A percentile compares a stretch with the other conserved stretches of the same genome.
Evolutionary conservation across 2,329 filamentous ascomycete genomes (phyloP).

Genomic region (Diatrype stigma): DNA sequence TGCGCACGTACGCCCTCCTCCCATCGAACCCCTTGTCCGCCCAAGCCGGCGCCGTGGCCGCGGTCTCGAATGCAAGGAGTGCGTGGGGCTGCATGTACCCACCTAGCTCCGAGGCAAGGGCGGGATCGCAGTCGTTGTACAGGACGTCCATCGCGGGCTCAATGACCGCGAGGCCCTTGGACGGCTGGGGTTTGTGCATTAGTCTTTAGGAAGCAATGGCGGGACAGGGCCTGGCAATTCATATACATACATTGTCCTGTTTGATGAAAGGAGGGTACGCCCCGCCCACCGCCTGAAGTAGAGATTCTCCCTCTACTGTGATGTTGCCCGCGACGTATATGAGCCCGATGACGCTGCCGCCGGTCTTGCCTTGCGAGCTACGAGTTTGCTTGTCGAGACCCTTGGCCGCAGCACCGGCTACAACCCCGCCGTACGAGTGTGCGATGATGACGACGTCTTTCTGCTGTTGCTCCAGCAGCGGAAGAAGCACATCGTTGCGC

Average conservation of each 20-base stretch:
- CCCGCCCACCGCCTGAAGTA: slow-evolving; percentile 11
- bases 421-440: slow-evolving; percentile 22
- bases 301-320: slow-evolving; percentile 13
- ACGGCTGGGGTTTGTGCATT: slow-evolving; percentile 4
- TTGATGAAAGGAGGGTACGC: slow-evolving; percentile 19
- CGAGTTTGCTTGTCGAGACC: slow-evolving; percentile 17
- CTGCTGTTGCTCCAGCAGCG: slow-evolving; percentile 13
- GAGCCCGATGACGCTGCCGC: slow-evolving; percentile 12
- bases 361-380: slow-evolving; percentile 3
- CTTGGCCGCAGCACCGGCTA: slow-evolving; percentile 19
- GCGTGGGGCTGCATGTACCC: slow-evolving; percentile 13
- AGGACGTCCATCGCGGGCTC: slow-evolving; percentile 17
- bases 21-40: slow-evolving; percentile 13
- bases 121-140: slow-evolving; percentile 18
- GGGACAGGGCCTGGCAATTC: background rate
- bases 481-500: slow-evolving; percentile 11
- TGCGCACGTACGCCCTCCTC: slow-evolving; percentile 15
- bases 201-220: background rate
- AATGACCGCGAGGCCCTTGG: slow-evolving; percentile 13
- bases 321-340: slow-evolving; percentile 17
- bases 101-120: slow-evolving; percentile 7
- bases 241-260: slow-evolving; percentile 4
- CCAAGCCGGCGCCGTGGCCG: slow-evolving; percentile 15
- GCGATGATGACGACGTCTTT: slow-evolving; percentile 18
- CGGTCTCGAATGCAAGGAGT: slow-evolving; percentile 11